Evolutionary conservation across 352 stramenopile species (phyloP).

Genomic region (Phytophthora idaei): DNA sequence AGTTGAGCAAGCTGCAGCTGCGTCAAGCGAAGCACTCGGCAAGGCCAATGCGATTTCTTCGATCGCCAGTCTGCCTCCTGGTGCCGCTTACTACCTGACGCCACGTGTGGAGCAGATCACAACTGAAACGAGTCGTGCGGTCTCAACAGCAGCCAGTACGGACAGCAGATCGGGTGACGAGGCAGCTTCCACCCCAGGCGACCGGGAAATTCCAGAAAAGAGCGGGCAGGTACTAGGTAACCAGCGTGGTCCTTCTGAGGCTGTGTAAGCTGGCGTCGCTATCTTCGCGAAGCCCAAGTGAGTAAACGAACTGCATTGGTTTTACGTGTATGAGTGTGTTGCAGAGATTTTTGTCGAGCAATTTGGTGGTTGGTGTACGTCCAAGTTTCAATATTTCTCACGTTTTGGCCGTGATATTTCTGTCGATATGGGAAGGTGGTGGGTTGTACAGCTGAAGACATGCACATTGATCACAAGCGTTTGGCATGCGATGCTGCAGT

Average conservation of each 20-base stretch:
- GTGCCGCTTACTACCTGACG: slow-evolving; percentile 39
- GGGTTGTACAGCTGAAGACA: slow-evolving; percentile 10
- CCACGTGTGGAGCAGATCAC: slow-evolving; percentile 31
- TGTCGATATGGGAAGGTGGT: slow-evolving; percentile 12
- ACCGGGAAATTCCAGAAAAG: slow-evolving; percentile 26
- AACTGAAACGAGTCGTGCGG: slow-evolving; percentile 19
- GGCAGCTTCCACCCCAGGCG: slow-evolving; percentile 9
- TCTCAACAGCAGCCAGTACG: slow-evolving; percentile 10
- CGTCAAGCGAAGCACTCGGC: slow-evolving; percentile 18
- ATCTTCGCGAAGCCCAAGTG: background rate
- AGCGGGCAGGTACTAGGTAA: slow-evolving; percentile 24
- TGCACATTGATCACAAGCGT: background rate
- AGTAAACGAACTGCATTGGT: slow-evolving; percentile 5
- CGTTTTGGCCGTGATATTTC: slow-evolving; percentile 21
- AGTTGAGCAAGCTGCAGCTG: slow-evolving; percentile 24
- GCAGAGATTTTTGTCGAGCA: too few relatives aligned
- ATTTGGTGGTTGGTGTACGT: too few relatives aligned
- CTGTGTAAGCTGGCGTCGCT: slow-evolving; percentile 22
- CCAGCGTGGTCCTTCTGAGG: slow-evolving; percentile 36
- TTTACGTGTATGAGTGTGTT: background rate
- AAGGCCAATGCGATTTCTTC: slow-evolving; percentile 28
- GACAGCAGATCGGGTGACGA: slow-evolving; percentile 33
- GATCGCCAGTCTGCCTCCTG: slow-evolving; percentile 34
- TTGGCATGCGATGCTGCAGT: slow-evolving; percentile 6
- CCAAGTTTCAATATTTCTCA: too few relatives aligned